phyloP scores from a whole-genome alignment of 139 green algal genomes.

The Chlorella vulgaris region DNA sequence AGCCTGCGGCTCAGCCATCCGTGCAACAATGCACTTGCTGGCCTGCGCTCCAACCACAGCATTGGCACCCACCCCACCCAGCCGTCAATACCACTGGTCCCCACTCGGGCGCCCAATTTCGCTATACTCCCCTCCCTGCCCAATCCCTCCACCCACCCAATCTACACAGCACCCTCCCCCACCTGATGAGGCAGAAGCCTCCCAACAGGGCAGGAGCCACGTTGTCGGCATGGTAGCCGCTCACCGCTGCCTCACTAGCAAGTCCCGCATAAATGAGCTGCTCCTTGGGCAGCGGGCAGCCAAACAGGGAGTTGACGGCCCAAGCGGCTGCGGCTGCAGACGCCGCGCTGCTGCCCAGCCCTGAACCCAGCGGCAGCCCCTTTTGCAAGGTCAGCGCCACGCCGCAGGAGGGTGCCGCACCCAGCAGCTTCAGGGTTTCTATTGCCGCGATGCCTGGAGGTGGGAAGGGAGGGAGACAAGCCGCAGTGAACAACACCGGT shows the following conservation, averaged over 20 bases:
- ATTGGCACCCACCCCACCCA: too few species aligned
- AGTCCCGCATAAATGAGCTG: constrained; percentile 85
- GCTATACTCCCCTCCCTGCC: too few species aligned
- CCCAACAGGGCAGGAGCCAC: constrained; percentile 91
- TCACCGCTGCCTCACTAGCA: constrained; percentile 85
- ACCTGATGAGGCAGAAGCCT: constrained; percentile 93
- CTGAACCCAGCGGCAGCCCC: constrained; percentile 92
- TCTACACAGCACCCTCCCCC: constrained; percentile 8
- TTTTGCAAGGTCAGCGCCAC: constrained; percentile 87
- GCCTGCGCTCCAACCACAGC: too few species aligned
- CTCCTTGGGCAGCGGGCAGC: constrained; percentile 75
- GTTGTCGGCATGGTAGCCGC: constrained; percentile 98
- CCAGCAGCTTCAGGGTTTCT: constrained; percentile 87
- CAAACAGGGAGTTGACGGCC: constrained; percentile 95
- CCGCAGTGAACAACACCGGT: neutral
- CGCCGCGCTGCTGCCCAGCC: constrained; percentile 90
- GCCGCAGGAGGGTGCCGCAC: constrained; percentile 70
- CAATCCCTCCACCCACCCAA: too few species aligned
- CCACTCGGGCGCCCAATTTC: too few species aligned
- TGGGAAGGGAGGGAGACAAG: neutral
- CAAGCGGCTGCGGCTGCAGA: constrained; percentile 85
- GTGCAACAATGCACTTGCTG: too few species aligned
- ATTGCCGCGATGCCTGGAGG: constrained; percentile 80
- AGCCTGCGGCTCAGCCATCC: too few species aligned
- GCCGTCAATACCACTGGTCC: too few species aligned